phyloP scores from a whole-genome alignment of 345 rosid species.

The Eucalyptus lansdowneana region DNA sequence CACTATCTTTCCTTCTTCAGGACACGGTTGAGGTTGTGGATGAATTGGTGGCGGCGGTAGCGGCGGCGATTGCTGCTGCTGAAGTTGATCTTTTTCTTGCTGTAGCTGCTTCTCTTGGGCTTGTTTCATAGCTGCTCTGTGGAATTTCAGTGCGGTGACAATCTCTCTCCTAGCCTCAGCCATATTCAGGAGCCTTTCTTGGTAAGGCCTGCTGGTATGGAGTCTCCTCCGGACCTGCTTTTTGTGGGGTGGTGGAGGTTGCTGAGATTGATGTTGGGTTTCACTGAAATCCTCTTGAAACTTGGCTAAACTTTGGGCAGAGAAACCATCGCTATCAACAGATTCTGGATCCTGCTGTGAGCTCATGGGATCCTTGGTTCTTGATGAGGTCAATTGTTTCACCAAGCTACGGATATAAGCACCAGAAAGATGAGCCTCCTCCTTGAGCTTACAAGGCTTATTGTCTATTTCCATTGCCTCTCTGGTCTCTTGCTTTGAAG shows the following conservation, averaged over 20 bases:
- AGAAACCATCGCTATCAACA: constrained; percentile 7
- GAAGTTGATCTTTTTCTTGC: constrained; percentile 5
- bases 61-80: background rate
- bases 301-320: constrained; percentile 14
- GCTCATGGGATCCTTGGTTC: constrained; percentile 33
- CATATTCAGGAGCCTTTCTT: constrained; percentile 94
- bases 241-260: constrained; percentile 52
- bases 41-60: background rate
- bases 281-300: background rate
- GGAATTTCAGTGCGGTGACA: constrained; percentile 88
- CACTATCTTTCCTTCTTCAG: constrained; percentile 31
- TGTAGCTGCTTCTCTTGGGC: constrained; percentile 38
- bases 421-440: constrained; percentile 48
- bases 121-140: constrained; percentile 90
- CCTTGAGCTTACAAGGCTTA: constrained; percentile 1
- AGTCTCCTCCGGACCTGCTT: constrained; percentile 95
- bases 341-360: constrained; percentile 8
- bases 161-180: constrained; percentile 98
- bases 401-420: constrained; percentile 66
- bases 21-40: constrained; percentile 4
- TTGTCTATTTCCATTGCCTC: constrained; percentile 23
- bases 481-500: constrained; percentile 17
- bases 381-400: constrained; percentile 60
- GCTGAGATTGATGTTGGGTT: constrained; percentile 6
- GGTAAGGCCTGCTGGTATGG: constrained; percentile 86